phyloP scores from a whole-genome alignment of 192 early-diverging fungal genomes.

The Endogone sp. region DNA sequence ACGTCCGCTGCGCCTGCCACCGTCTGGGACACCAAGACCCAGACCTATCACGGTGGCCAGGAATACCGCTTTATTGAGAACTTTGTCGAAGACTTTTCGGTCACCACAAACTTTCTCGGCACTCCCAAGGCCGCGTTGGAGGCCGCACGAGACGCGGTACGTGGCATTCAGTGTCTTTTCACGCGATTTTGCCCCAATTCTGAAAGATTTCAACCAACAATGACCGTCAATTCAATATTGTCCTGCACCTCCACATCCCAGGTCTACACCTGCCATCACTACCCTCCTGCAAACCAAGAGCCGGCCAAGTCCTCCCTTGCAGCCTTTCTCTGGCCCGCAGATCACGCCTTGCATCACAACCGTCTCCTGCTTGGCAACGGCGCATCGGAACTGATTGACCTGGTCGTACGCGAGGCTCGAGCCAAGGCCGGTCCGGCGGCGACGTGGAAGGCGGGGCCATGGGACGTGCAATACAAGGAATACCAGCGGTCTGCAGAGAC shows the following conservation, averaged over 20 bases:
- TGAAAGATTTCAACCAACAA: too few species aligned
- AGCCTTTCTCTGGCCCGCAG: constrained; percentile 71
- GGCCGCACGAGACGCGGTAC: constrained; percentile 69
- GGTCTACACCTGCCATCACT: constrained; percentile 74
- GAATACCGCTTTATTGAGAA: constrained; percentile 78
- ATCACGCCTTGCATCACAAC: constrained; percentile 47
- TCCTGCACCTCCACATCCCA: constrained; percentile 20
- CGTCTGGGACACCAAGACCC: constrained; percentile 83
- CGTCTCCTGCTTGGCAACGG: constrained; percentile 85
- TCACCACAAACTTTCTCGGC: constrained; percentile 87
- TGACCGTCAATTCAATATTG: too few species aligned
- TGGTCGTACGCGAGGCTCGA: constrained; percentile 81
- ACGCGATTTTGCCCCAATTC: too few species aligned
- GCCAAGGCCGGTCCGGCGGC: constrained; percentile 40
- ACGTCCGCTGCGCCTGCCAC: constrained; percentile 20
- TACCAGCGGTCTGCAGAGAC: constrained; percentile 83
- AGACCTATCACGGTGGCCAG: constrained; percentile 88
- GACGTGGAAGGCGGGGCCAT: constrained; percentile 83
- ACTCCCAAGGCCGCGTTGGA: constrained; percentile 70
- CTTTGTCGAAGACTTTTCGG: constrained; percentile 90
- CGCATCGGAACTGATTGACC: constrained; percentile 87
- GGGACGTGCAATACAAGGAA: constrained; percentile 85
- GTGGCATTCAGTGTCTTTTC: too few species aligned
- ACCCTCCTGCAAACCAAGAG: constrained; percentile 90
- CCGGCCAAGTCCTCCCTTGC: constrained; percentile 82